Evolutionary conservation across 306 rosid species (phyloP), one percentile per base, ranked within the genome.

Genomic region (Senna tora): DNA sequence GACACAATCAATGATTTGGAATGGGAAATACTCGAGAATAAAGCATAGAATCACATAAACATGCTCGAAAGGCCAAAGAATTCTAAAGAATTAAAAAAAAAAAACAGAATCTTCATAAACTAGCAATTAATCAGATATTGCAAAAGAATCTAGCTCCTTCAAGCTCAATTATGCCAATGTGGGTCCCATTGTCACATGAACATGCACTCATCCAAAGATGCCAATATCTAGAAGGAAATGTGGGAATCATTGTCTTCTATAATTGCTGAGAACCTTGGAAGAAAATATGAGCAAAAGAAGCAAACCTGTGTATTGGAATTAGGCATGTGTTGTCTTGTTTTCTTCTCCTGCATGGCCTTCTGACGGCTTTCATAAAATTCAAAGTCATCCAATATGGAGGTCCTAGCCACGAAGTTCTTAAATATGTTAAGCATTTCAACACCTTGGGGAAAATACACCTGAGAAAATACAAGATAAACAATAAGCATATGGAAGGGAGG

Each of bases 321-420:
- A 16, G 82, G 85, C 60, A 74, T 30, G 64, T 81, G 73, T 34
- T 87, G 92, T 73, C 79, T 79, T 51, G 46, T 39, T 82, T 84
- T 88, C 85, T 88, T 91, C 73, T 88, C 92, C 67, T 83, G 89
- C 89, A 85, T 76, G 13, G 87, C 87, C 73, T 79, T 87, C 76
- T 91, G 88, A 36, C 97, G 97, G 78, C 81, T 87, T 80, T 91
- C 97, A 3, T 91, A 91, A 69, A 91, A 88, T 16, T 85, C 89
- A 65, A 91, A 88, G 79, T 91, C 95, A 22, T 91, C 97, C 73
- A 88, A 53, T 80, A 91, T 85, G 2, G 90, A 91, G 22, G 92
- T 91, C 72, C 77, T 85, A 46, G 89, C 77, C 43, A 14, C 33
- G 21, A 80, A 67, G 78, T 74, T 88, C 71, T 91, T 91, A 22